phyloP scores from a whole-genome alignment of 1,284 basidiomycete genomes.

The Cystobasidiaceae sp. region DNA sequence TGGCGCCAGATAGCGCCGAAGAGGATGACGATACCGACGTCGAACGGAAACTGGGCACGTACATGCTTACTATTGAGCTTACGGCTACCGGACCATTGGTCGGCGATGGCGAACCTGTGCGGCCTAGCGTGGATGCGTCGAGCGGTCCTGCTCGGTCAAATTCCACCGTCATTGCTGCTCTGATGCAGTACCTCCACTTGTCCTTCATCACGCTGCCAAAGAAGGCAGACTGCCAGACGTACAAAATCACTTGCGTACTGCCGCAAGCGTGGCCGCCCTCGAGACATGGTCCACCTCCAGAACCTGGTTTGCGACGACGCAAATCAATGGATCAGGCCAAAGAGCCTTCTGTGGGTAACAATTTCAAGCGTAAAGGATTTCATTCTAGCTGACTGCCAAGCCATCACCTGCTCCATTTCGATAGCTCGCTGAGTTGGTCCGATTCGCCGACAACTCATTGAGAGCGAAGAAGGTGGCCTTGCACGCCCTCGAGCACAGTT shows the following conservation, averaged over 20 bases:
- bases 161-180: neutral
- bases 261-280: constrained; percentile 38
- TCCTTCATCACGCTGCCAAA: constrained; percentile 13
- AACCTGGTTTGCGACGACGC: constrained; percentile 36
- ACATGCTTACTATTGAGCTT: constrained; percentile 24
- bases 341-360: constrained; percentile 36
- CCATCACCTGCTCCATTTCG: constrained; percentile 49
- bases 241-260: constrained; percentile 46
- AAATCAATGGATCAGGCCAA: constrained; percentile 26
- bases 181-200: constrained; percentile 12
- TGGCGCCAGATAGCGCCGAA: constrained; percentile 9
- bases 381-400: constrained; percentile 51
- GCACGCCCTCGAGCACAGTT: constrained; percentile 71
- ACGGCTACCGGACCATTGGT: neutral
- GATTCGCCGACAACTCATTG: constrained; percentile 67
- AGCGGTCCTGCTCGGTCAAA: neutral
- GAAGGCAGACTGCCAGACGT: constrained; percentile 38
- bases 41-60: neutral
- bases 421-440: constrained; percentile 57
- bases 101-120: neutral
- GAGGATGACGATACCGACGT: neutral
- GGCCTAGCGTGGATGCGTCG: neutral
- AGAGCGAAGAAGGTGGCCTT: constrained; percentile 73
- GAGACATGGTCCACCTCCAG: constrained; percentile 46
- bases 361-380: constrained; percentile 26